These are phyloP conservation scores for Chamaecyparis obtusa DNA, from an alignment of 75 land plant species.

Conservation along the genomic window DNA sequence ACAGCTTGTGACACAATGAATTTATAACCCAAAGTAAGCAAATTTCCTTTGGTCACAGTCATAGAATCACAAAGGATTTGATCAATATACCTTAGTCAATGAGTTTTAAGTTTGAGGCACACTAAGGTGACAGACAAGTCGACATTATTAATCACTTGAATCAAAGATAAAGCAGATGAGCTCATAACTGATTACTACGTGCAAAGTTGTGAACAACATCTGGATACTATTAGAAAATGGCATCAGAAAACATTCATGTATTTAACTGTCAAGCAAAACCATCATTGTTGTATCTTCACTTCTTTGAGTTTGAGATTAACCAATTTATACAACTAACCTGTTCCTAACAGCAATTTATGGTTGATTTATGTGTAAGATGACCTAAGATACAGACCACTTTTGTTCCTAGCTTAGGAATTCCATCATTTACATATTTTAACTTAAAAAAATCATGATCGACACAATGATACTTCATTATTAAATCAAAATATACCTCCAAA, in stretches of 20 bases:
- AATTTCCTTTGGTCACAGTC: neutral
- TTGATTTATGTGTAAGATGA: neutral
- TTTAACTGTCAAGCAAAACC: neutral
- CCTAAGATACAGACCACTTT: neutral
- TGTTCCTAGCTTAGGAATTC: neutral
- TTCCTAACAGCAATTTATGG: neutral
- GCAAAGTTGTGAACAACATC: neutral
- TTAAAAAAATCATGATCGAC: neutral
- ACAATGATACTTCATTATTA: neutral
- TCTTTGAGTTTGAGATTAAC: neutral
- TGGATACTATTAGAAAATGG: neutral
- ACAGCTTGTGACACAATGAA: neutral
- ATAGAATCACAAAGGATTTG: neutral
- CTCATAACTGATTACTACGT: neutral
- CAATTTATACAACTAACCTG: neutral
- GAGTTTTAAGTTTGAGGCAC: neutral
- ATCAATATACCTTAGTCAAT: neutral
- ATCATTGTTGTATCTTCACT: neutral
- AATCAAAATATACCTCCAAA: neutral
- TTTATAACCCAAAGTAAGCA: neutral
- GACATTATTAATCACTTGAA: neutral
- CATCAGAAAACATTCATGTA: neutral
- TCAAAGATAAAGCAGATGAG: neutral
- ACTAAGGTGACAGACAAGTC: neutral
- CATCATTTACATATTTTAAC: neutral